phyloP scores from a whole-genome alignment of 192 early-diverging fungal species.

The Umbelopsis isabellina region DNA sequence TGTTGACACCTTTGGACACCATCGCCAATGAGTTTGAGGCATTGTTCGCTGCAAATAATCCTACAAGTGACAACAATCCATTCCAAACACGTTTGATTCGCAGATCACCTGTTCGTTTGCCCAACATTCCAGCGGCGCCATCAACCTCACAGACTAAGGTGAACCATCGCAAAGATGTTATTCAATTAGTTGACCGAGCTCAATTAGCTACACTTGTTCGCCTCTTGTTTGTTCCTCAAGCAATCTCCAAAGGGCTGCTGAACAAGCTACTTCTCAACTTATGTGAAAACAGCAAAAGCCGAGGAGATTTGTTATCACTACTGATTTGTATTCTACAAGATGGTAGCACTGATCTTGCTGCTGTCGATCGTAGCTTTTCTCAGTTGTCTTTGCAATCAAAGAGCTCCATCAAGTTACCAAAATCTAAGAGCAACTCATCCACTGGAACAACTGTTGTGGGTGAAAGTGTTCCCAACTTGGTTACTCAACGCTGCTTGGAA shows the following conservation, averaged over 20 bases:
- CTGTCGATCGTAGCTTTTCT: constrained; percentile 77
- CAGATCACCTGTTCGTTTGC: constrained; percentile 17
- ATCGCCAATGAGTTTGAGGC: constrained; percentile 22
- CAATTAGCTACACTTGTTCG: constrained; percentile 84
- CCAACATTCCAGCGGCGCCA: neutral
- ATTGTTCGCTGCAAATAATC: constrained; percentile 30
- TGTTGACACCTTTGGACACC: constrained; percentile 22
- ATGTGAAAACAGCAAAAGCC: constrained; percentile 87
- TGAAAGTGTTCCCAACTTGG: constrained; percentile 84
- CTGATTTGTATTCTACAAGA: constrained; percentile 86
- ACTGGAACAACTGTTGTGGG: constrained; percentile 32
- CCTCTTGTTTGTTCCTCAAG: constrained; percentile 87
- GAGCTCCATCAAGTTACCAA: constrained; percentile 34
- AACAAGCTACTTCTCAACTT: constrained; percentile 77
- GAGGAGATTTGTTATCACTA: constrained; percentile 82
- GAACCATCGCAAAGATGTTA: constrained; percentile 61
- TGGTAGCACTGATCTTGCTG: constrained; percentile 73
- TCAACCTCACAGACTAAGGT: constrained; percentile 27
- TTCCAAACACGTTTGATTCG: constrained; percentile 40
- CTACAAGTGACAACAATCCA: constrained; percentile 56
- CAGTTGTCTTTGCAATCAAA: constrained; percentile 71
- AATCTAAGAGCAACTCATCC: constrained; percentile 27
- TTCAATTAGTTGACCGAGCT: constrained; percentile 81
- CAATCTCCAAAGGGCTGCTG: constrained; percentile 65
- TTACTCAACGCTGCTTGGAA: constrained; percentile 88